Base-by-base conservation (phyloP, 257 asterid species). In the Solanum sparsipilum region DNA sequence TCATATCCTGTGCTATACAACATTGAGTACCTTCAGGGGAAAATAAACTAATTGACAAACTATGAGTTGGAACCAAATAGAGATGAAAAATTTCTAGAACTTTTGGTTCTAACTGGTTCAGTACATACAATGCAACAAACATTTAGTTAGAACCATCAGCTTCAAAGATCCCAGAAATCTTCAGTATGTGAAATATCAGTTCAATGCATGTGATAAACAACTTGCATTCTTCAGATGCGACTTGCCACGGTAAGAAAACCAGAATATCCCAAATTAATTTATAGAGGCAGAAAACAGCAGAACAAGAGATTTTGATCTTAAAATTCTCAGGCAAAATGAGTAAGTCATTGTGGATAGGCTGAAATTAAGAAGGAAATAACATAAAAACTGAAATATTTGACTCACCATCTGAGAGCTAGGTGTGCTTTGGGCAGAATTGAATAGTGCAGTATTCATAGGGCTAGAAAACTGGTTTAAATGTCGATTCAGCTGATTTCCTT, bases 401-500 rank as follows among this genome's bases (percentile, higher is more conserved):
- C 95, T 92, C 27, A 96, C 98, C 98, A 94, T 93, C 92, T 95
- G 99, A 74, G 98, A 91, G 84, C 92, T 93, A 35, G 98, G 93
- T 68, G 96, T 92, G 9, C 94, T 92, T 91, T 96, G 99, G 86
- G 96, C 96, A 73, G 99, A 95, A 94, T 92, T 97, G 91, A 93
- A 97, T 84, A 97, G 90, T 72, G 98, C 99, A 90, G 90, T 95
- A 89, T 95, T 97, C 36, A 98, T 96, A 18, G 98, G 92, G 88
- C 96, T 94, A 60, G 99, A 91, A 89, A 93, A 97, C 91, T 97
- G 99, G 90, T 94, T 97, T 81, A 94, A 60, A 83, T 95, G 97
- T 67, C 98, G 99, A 90, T 93, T 96, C 91, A 97, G 89, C 91
- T 96, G 99, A 92, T 93, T 97, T 92, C 98, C 99, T 89, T 93